Evolutionary conservation across 164 flowering plant genomes (phyloP).

Genomic region (Annona cherimola): DNA sequence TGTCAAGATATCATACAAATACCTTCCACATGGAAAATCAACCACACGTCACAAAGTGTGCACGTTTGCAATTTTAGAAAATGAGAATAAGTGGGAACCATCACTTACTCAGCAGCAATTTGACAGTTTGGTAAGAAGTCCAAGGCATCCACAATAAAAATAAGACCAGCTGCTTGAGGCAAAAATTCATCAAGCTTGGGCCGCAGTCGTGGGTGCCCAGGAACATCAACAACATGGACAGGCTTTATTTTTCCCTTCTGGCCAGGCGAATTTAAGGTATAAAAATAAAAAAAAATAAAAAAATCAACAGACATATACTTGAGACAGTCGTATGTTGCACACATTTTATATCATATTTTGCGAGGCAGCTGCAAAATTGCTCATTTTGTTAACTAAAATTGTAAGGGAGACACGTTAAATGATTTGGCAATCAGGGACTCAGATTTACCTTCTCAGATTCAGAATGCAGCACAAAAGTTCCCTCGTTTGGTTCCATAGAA

Average conservation of each 20-base stretch:
- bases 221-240: conserved; percentile 83
- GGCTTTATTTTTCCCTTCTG: conserved; percentile 53
- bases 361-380: background rate
- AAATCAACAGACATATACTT: background rate
- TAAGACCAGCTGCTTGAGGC: conserved; percentile 77
- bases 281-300: no score
- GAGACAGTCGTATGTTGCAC: background rate
- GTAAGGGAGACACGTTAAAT: background rate
- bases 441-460: conserved; percentile 58
- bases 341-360: background rate
- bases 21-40: conserved; percentile 40
- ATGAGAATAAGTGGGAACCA: background rate
- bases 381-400: background rate
- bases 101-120: conserved; percentile 76
- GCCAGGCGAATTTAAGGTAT: background rate
- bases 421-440: background rate
- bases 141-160: conserved; percentile 89
- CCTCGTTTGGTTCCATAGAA: conserved; percentile 97
- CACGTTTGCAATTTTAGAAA: background rate
- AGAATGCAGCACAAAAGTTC: conserved; percentile 68
- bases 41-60: background rate
- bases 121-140: conserved; percentile 86
- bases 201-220: conserved; percentile 91
- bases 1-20: conserved; percentile 86
- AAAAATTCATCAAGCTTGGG: conserved; percentile 83